These are phyloP conservation scores for Saccharomyces hybrid DNA, from an alignment of 1,139 yeast genomes.

Conservation along the genomic window DNA sequence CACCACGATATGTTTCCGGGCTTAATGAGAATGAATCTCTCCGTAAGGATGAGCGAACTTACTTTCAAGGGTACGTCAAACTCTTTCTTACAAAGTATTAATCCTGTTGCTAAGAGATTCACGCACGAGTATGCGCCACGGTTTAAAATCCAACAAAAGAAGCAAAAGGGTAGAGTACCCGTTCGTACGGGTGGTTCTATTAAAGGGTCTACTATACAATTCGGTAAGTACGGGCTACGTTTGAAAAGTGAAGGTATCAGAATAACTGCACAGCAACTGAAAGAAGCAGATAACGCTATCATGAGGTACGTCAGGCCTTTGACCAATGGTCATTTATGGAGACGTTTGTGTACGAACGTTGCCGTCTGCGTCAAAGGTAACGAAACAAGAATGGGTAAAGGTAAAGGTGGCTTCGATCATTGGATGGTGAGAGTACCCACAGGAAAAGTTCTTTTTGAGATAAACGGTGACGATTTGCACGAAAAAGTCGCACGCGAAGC, in stretches of 20 bases:
- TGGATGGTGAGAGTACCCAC: slow-evolving; percentile 97
- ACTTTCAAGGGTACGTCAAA: background rate
- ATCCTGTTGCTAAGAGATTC: slow-evolving; percentile 36
- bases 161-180: slow-evolving; percentile 89
- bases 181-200: slow-evolving; percentile 92
- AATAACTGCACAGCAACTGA: slow-evolving; percentile 80
- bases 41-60: background rate
- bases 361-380: slow-evolving; percentile 96
- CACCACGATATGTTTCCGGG: background rate
- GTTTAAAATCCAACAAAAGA: slow-evolving; percentile 63
- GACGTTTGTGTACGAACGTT: slow-evolving; percentile 74
- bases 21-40: background rate
- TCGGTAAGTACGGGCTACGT: slow-evolving; percentile 82
- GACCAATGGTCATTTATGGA: slow-evolving; percentile 56
- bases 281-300: slow-evolving; percentile 83
- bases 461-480: slow-evolving; percentile 63
- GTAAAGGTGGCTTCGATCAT: slow-evolving; percentile 95
- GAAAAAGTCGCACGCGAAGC: slow-evolving; percentile 89
- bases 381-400: slow-evolving; percentile 99
- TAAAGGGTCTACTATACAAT: slow-evolving; percentile 74
- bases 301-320: slow-evolving; percentile 63
- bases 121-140: slow-evolving; percentile 88
- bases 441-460: slow-evolving; percentile 86
- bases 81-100: background rate
- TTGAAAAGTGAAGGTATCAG: slow-evolving; percentile 81